phyloP scores from a whole-genome alignment of 108 stramenopile species.

The Cylindrotheca fusiformis region DNA sequence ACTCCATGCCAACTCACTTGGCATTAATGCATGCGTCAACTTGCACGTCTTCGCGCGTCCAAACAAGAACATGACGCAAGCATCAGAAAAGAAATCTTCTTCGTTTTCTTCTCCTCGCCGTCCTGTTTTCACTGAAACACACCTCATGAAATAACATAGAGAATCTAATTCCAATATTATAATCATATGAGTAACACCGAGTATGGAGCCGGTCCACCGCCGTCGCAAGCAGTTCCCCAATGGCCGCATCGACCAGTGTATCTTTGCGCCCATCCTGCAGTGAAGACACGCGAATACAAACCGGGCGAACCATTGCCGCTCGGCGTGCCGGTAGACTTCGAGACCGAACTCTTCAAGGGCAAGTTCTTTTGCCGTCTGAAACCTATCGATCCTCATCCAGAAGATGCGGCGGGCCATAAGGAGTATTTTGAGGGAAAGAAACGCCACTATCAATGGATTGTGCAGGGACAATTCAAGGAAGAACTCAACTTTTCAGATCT shows the following conservation, averaged over 20 bases:
- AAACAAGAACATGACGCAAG: too few relatives aligned
- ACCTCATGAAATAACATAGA: too few relatives aligned
- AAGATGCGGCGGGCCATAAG: constrained; percentile 7
- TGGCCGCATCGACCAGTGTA: constrained; percentile 11
- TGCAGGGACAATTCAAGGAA: constrained; percentile 68
- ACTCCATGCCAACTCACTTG: too few relatives aligned
- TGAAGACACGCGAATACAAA: not conserved
- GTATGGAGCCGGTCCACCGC: constrained; percentile 3
- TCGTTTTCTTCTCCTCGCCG: too few relatives aligned
- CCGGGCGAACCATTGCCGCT: constrained; percentile 13
- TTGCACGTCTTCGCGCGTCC: too few relatives aligned
- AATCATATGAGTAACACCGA: too few relatives aligned
- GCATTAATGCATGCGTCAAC: too few relatives aligned
- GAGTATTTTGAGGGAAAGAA: constrained; percentile 55
- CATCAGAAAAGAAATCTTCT: too few relatives aligned
- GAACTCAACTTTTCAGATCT: constrained; percentile 42
- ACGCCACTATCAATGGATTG: constrained; percentile 47
- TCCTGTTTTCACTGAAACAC: too few relatives aligned
- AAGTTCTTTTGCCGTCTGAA: constrained; percentile 41
- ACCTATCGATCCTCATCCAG: not conserved
- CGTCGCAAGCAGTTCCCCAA: not conserved
- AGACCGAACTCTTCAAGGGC: constrained; percentile 55
- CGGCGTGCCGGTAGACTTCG: constrained; percentile 34
- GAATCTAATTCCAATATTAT: too few relatives aligned
- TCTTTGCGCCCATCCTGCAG: not conserved